Percentiles rank a stretch among this genome's conserved stretches.
These are phyloP conservation scores for Podaxis sp. DNA, from an alignment of 768 basidiomycete genomes.

Conservation along the genomic window DNA sequence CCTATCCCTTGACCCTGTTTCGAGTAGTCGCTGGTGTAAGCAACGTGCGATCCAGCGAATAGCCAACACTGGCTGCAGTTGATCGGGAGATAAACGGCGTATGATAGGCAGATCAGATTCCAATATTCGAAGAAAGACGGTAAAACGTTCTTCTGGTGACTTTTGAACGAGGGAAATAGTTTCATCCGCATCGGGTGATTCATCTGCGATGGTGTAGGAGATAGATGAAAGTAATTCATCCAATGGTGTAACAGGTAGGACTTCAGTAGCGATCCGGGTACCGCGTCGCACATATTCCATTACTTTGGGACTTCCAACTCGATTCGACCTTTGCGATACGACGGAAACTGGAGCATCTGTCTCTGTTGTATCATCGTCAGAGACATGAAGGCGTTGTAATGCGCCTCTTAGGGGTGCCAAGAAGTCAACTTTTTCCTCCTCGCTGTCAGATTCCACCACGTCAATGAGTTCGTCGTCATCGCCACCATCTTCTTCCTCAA, in stretches of 20 bases:
- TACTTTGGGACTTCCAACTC: constrained; percentile 27
- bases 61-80: constrained; percentile 52
- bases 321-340: constrained; percentile 29
- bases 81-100: constrained; percentile 43
- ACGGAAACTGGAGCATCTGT: constrained; percentile 33
- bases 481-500: constrained; percentile 31
- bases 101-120: constrained; percentile 53
- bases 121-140: constrained; percentile 55
- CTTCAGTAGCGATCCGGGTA: constrained; percentile 59
- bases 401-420: constrained; percentile 72
- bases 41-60: constrained; percentile 61
- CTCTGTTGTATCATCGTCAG: constrained; percentile 31
- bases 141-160: constrained; percentile 48
- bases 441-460: constrained; percentile 62
- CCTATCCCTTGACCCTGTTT: constrained; percentile 53
- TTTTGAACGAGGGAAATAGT: constrained; percentile 46
- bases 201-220: constrained; percentile 19
- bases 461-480: constrained; percentile 67
- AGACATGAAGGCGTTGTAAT: constrained; percentile 53
- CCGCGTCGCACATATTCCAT: constrained; percentile 72
- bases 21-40: constrained; percentile 51
- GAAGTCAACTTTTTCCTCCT: constrained; percentile 52
- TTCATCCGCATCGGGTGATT: constrained; percentile 31
- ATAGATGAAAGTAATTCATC: constrained; percentile 45
- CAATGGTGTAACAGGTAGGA: constrained; percentile 51